Percentiles rank a stretch among this genome's conserved stretches.
These are phyloP conservation scores for Lactuca sativa DNA, from an alignment of 129 eudicot genomes.

Conservation along the genomic window DNA sequence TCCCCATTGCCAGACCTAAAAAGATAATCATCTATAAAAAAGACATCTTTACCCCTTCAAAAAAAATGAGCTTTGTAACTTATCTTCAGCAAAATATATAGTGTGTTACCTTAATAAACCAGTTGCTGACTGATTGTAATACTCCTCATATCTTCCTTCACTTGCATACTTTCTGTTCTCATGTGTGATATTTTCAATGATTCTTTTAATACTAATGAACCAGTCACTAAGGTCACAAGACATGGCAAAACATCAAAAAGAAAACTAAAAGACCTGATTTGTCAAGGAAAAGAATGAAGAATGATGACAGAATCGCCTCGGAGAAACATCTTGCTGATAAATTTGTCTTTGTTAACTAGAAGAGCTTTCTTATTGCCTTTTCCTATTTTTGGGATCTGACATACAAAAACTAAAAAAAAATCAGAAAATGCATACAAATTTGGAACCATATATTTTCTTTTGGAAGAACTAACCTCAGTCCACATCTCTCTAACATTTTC, in stretches of 20 bases:
- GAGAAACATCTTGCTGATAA: constrained; percentile 95
- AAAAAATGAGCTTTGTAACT: background rate
- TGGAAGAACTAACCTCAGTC: no score
- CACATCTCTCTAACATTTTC: no score
- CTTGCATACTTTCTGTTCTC: constrained; percentile 61
- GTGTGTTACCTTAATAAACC: constrained; percentile 59
- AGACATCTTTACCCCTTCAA: constrained; percentile 10
- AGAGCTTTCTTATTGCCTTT: constrained; percentile 97
- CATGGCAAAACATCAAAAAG: background rate
- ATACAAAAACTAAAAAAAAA: no score
- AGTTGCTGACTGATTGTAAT: constrained; percentile 74
- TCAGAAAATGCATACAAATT: no score
- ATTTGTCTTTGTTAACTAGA: constrained; percentile 86
- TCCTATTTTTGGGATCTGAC: constrained; percentile 88
- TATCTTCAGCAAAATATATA: constrained; percentile 5
- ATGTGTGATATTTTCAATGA: constrained; percentile 38
- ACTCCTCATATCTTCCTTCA: constrained; percentile 87
- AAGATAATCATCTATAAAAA: constrained; percentile 7
- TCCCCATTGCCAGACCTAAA: no score
- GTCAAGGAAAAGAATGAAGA: constrained; percentile 21
- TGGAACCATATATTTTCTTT: no score
- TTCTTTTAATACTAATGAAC: background rate
- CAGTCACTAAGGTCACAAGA: no score
- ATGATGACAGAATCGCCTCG: constrained; percentile 96
- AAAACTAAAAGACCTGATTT: background rate